These are phyloP conservation scores for Russula griseocarnosa DNA, from an alignment of 768 basidiomycete genomes.

Conservation along the genomic window DNA sequence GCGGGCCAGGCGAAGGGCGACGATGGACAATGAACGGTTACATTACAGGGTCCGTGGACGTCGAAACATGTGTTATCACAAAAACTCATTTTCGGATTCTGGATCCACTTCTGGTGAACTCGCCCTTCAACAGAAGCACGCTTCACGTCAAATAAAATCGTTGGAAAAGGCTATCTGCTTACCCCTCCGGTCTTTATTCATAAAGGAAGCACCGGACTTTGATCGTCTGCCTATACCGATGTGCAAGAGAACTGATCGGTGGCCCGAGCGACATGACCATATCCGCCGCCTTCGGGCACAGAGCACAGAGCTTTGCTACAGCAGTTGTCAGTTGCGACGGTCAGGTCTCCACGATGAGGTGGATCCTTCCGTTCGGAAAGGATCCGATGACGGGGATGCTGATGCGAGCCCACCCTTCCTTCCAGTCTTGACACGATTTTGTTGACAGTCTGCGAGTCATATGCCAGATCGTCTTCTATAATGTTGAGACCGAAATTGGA, in stretches of 20 bases:
- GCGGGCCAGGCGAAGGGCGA: slow-evolving; percentile 13
- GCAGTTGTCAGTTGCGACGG: background rate
- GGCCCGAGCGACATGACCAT: background rate
- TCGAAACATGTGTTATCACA: slow-evolving; percentile 28
- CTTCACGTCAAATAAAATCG: slow-evolving; percentile 16
- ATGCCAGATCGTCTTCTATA: slow-evolving; percentile 11
- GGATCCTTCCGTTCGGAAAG: slow-evolving; percentile 13
- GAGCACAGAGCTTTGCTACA: background rate
- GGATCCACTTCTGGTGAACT: slow-evolving; percentile 16
- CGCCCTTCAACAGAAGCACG: slow-evolving; percentile 21
- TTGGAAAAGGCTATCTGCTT: slow-evolving; percentile 21
- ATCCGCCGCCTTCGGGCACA: background rate
- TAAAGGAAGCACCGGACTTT: slow-evolving; percentile 16
- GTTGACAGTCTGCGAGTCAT: slow-evolving; percentile 23
- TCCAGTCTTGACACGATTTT: slow-evolving; percentile 13
- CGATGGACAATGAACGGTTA: slow-evolving; percentile 23
- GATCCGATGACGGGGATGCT: slow-evolving; percentile 15
- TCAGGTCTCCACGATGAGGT: background rate
- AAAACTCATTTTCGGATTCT: slow-evolving; percentile 18
- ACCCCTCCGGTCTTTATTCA: slow-evolving; percentile 13
- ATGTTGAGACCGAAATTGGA: background rate
- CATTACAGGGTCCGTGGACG: slow-evolving; percentile 24
- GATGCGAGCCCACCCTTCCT: background rate
- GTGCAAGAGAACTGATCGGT: background rate
- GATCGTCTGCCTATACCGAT: slow-evolving; percentile 16